Evolutionary conservation across 495 filamentous ascomycete species (phyloP), one percentile per base, ranked within the genome.

Genomic region (Xylaria nigripes): DNA sequence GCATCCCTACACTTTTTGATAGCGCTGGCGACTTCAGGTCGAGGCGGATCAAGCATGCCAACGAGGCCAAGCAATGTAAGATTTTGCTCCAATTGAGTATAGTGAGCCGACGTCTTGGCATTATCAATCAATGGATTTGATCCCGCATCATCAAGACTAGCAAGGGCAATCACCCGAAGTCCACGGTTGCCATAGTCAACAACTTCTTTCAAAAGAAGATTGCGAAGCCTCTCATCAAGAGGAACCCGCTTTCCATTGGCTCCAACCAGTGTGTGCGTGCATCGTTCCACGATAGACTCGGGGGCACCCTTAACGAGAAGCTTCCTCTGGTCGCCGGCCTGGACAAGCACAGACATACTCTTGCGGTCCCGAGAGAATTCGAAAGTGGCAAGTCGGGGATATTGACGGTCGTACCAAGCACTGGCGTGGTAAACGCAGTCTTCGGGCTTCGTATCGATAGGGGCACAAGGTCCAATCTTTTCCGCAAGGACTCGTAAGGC

Each of bases 301-400:
- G 94, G 94, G 12, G 94, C 94, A 57, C 94, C 94, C 71, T 99
- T 99, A 55, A 97, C 93, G 22, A 99, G 81, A 13, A 99, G 84
- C 65, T 85, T 86, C 68, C 92, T 79, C 30, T 82, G 67, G 40
- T 75, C 76, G 44, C 76, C 81, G 42, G 79, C 72, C 49, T 85
- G 83, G 45, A 93, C 86, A 16, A 96, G 80, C 25, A 97, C 94
- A 23, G 94, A 99, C 94, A 99, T 99, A 66, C 94, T 97, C 79
- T 99, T 99, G 19, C 94, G 81, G 68, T 97, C 94, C 63, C 94
- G 84, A 5, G 94, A 97, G 71, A 99, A 99, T 67, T 99, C 94
- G 57, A 91, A 99, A 13, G 89, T 95, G 1, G 91, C 84, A 52
- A 95, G 78, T 50, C 84, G 81, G 29, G 83, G 81, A 45, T 81